Evolutionary conservation across 345 rosid species (phyloP).

Genomic region (Acer campestre): DNA sequence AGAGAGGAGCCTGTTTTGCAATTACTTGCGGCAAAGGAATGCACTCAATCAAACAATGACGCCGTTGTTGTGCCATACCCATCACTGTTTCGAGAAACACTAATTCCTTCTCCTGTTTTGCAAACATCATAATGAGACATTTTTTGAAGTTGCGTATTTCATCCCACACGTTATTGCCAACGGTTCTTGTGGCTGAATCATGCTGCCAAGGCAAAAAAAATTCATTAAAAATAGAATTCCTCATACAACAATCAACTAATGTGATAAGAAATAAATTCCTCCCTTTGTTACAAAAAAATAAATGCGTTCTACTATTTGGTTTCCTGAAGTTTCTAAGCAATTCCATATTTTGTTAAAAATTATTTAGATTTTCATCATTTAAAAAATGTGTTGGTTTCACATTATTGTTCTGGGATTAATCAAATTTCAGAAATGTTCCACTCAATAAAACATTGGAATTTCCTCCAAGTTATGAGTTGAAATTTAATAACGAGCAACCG

Average conservation of each 20-base stretch:
- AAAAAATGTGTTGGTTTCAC: neutral
- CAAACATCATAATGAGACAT: conserved; percentile 90
- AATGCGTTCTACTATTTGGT: neutral
- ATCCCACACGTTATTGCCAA: conserved; percentile 80
- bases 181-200: conserved; percentile 69
- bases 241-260: neutral
- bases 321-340: neutral
- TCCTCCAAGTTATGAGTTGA: neutral
- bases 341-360: neutral
- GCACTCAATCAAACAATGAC: conserved; percentile 86
- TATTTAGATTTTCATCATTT: neutral
- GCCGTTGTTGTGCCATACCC: conserved; percentile 75
- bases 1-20: conserved; percentile 80
- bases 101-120: conserved; percentile 77
- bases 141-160: conserved; percentile 93
- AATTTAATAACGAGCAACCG: neutral
- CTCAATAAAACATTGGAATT: neutral
- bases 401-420: neutral
- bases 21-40: conserved; percentile 70
- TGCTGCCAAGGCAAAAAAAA: conserved; percentile 48
- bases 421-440: neutral
- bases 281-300: neutral
- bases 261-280: neutral
- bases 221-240: conserved; percentile 2
- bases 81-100: conserved; percentile 89